These are phyloP conservation scores for Ascochyta rabiei DNA, from an alignment of 2,329 filamentous ascomycete genomes.

Conservation along the genomic window DNA sequence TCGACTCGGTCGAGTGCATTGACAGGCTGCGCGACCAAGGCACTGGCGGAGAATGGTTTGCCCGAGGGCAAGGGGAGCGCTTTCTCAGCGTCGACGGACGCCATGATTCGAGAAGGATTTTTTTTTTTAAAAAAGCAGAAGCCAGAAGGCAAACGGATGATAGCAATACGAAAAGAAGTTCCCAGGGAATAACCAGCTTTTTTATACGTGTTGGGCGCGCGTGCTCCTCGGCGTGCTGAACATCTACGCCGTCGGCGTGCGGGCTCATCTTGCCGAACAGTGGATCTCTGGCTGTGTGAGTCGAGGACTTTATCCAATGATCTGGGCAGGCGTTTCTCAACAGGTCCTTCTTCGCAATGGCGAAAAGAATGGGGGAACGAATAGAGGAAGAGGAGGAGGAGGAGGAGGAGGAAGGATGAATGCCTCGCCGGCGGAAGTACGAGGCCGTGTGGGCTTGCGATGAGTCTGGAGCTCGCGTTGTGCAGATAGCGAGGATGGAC, in stretches of 20 bases:
- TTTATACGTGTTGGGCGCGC: constrained; percentile 1
- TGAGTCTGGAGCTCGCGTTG: no score
- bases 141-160: not conserved
- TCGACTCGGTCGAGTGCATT: constrained; percentile 8
- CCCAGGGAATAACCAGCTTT: not conserved
- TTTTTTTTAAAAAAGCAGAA: not conserved
- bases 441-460: no score
- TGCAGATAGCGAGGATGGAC: no score
- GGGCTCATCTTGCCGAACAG: constrained; percentile 8
- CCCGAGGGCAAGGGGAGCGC: not conserved
- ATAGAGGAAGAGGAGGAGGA: no score
- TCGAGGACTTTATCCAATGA: not conserved
- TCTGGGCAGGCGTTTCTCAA: no score
- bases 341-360: no score
- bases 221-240: not conserved
- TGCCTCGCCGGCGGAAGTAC: no score
- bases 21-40: not conserved
- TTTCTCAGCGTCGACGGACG: not conserved
- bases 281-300: constrained; percentile 7
- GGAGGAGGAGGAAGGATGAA: no score
- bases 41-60: not conserved
- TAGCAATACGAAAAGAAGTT: not conserved
- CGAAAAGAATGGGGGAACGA: no score
- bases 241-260: constrained; percentile 5
- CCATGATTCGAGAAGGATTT: not conserved